These are phyloP conservation scores for Mentha longifolia DNA, from an alignment of 257 asterid genomes.

Conservation along the genomic window DNA sequence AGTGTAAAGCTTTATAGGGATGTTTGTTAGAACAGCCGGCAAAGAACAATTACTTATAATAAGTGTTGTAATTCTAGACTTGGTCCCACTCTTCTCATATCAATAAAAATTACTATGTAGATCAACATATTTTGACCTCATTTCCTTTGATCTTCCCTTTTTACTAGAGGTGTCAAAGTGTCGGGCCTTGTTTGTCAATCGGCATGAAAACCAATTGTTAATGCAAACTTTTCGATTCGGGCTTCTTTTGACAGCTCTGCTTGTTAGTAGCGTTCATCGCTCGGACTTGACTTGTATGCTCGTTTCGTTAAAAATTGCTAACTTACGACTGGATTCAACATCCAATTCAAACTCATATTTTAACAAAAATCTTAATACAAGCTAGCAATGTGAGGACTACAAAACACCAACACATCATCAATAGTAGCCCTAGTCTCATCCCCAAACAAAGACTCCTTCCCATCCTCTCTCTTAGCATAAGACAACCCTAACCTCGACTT, in stretches of 20 bases:
- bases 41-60: constrained; percentile 3
- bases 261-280: too few relatives aligned
- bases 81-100: neutral
- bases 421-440: constrained; percentile 62
- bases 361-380: constrained; percentile 44
- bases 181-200: too few relatives aligned
- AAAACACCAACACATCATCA: constrained; percentile 75
- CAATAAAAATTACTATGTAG: constrained; percentile 10
- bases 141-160: neutral
- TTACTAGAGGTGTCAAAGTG: too few relatives aligned
- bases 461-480: constrained; percentile 78
- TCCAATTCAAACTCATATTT: too few relatives aligned
- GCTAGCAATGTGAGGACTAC: constrained; percentile 93
- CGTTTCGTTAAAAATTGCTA: too few relatives aligned
- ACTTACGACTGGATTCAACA: too few relatives aligned
- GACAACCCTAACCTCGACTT: constrained; percentile 90
- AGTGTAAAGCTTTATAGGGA: constrained; percentile 40
- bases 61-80: constrained; percentile 3
- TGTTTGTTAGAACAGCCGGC: constrained; percentile 19
- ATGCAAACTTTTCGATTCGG: too few relatives aligned
- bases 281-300: too few relatives aligned
- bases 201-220: too few relatives aligned
- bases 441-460: constrained; percentile 84
- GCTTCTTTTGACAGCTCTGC: too few relatives aligned
- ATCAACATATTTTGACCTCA: neutral